phyloP scores from a whole-genome alignment of 1,284 basidiomycete genomes.

The Moesziomyces parantarcticus region DNA sequence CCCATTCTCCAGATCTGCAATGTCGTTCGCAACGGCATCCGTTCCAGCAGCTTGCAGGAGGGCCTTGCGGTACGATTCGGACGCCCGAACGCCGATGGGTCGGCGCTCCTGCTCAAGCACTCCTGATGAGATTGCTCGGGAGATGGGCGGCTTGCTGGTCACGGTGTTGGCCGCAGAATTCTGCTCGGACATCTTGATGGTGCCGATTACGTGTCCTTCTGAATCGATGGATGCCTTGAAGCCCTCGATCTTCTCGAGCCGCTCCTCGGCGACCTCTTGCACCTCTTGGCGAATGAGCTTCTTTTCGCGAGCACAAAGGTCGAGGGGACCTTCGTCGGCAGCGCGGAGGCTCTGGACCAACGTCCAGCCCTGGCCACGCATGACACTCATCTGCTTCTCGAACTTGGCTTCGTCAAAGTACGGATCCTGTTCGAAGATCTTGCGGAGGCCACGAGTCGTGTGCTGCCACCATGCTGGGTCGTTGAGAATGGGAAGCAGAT shows the following conservation, averaged over 20 bases:
- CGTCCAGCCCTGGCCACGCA: conserved; percentile 92
- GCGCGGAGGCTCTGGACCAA: conserved; percentile 84
- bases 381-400: conserved; percentile 84
- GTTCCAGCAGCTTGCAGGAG: conserved; percentile 27
- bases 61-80: conserved; percentile 42
- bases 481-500: conserved; percentile 83
- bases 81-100: conserved; percentile 43
- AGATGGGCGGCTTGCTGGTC: conserved; percentile 3
- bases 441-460: conserved; percentile 80
- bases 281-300: conserved; percentile 54
- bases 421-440: conserved; percentile 81
- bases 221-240: conserved; percentile 18
- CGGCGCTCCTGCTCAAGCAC: conserved; percentile 16
- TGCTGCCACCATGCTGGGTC: conserved; percentile 90
- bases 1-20: conserved; percentile 2
- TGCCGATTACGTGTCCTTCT: conserved; percentile 7
- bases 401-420: conserved; percentile 71
- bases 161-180: background rate
- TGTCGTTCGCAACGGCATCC: background rate
- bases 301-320: conserved; percentile 64
- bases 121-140: conserved; percentile 22
- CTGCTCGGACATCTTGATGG: background rate
- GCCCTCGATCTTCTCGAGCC: conserved; percentile 17
- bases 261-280: conserved; percentile 14
- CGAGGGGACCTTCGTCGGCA: conserved; percentile 72